These are phyloP conservation scores for Candida silvatica DNA, from an alignment of 805 yeast species.

Conservation along the genomic window DNA sequence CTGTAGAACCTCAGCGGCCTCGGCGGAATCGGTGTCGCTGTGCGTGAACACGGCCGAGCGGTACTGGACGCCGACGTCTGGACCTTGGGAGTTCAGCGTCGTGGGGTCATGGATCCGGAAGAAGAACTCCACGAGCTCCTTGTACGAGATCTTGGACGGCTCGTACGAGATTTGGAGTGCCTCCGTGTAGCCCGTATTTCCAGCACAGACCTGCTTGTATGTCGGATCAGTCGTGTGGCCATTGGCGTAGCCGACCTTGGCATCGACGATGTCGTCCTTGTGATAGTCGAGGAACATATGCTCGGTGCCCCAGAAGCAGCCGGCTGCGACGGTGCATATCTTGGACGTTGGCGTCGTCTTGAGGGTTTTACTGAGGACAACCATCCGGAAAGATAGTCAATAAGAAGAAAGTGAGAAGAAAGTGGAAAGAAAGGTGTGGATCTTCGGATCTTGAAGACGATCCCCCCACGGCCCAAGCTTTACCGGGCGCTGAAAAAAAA, in stretches of 20 bases:
- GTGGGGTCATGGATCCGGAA: constrained; percentile 95
- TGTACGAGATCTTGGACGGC: constrained; percentile 51
- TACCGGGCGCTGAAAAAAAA: no score
- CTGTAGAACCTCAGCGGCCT: constrained; percentile 33
- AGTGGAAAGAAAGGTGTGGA: background rate
- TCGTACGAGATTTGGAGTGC: constrained; percentile 77
- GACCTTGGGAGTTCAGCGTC: constrained; percentile 73
- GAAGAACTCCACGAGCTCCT: constrained; percentile 70
- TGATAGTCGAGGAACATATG: constrained; percentile 70
- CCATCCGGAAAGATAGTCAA: constrained; percentile 3
- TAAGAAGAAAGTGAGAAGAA: constrained; percentile 1
- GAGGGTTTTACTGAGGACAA: constrained; percentile 16
- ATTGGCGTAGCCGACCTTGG: constrained; percentile 86
- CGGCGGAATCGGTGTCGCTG: constrained; percentile 36
- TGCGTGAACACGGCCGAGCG: constrained; percentile 74
- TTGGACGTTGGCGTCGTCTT: constrained; percentile 32
- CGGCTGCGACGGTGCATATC: constrained; percentile 49
- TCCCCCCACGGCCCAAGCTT: no score
- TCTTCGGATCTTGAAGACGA: no score
- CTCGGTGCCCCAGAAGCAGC: constrained; percentile 89
- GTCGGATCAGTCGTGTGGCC: constrained; percentile 49
- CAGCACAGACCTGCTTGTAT: constrained; percentile 69
- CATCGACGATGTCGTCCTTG: constrained; percentile 57
- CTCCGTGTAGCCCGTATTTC: constrained; percentile 75
- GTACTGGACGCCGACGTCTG: constrained; percentile 84